These are phyloP conservation scores for Fusarium udum DNA, from an alignment of 2,329 filamentous ascomycete genomes.

Conservation along the genomic window DNA sequence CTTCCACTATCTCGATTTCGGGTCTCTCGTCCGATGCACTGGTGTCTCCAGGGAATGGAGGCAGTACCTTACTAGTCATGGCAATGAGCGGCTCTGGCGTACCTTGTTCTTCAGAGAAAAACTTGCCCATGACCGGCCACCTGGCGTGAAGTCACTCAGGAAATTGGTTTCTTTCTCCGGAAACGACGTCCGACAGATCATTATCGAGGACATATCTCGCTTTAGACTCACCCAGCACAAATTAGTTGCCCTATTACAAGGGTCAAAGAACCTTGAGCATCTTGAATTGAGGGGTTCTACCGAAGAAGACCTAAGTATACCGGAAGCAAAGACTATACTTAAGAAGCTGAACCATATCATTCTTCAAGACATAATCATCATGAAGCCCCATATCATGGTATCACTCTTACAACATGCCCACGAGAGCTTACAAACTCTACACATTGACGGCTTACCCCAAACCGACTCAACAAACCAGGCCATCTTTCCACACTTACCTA, in stretches of 20 bases:
- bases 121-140: conserved; percentile 33
- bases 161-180: conserved; percentile 47
- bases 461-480: neutral
- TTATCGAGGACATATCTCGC: conserved; percentile 38
- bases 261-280: conserved; percentile 41
- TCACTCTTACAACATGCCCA: conserved; percentile 37
- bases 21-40: conserved; percentile 46
- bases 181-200: conserved; percentile 44
- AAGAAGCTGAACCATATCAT: conserved; percentile 34
- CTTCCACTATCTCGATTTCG: conserved; percentile 49
- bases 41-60: conserved; percentile 49
- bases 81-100: conserved; percentile 47
- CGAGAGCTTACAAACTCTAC: conserved; percentile 37
- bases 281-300: conserved; percentile 33
- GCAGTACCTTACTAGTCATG: conserved; percentile 41
- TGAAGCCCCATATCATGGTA: conserved; percentile 22
- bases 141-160: conserved; percentile 38
- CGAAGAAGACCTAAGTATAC: conserved; percentile 39
- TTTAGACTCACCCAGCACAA: conserved; percentile 47
- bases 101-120: conserved; percentile 43
- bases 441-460: conserved; percentile 38
- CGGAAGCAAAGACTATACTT: conserved; percentile 18
- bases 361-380: conserved; percentile 34
- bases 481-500: conserved; percentile 40
- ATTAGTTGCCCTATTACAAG: conserved; percentile 41